Evolutionary conservation across 2,329 filamentous ascomycete genomes (phyloP).

Genomic region (Ophiostoma sp.): DNA sequence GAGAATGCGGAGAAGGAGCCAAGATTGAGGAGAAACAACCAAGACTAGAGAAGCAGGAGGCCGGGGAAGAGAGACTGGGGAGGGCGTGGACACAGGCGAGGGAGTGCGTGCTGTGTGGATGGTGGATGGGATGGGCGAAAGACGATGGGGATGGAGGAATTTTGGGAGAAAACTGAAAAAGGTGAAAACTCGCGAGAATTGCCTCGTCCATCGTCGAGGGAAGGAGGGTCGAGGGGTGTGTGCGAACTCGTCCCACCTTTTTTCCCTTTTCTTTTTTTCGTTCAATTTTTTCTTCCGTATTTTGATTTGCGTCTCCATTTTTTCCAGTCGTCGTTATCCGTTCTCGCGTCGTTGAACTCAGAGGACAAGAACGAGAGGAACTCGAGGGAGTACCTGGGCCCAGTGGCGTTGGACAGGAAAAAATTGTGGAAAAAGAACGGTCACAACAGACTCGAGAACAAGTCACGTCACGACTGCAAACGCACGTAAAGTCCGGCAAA

Average conservation of each 20-base stretch:
- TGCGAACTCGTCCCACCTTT: neutral
- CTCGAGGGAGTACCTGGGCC: neutral
- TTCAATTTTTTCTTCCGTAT: neutral
- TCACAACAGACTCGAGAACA: neutral
- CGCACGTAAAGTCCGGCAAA: neutral
- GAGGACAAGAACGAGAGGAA: neutral
- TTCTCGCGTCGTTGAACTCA: neutral
- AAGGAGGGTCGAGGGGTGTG: neutral
- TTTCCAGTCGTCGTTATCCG: neutral
- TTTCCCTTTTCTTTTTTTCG: neutral
- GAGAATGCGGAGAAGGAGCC: constrained; percentile 15
- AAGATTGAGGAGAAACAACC: neutral
- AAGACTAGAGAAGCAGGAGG: constrained; percentile 1
- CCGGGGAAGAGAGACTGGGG: neutral
- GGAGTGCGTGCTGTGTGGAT: neutral
- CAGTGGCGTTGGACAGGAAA: neutral
- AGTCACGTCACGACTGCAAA: constrained; percentile 2
- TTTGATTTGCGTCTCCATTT: constrained; percentile 15
- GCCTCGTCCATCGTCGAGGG: neutral
- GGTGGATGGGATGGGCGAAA: neutral
- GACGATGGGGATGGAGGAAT: constrained; percentile 1
- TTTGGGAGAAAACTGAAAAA: neutral
- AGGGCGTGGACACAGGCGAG: neutral
- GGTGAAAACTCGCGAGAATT: constrained; percentile 19
- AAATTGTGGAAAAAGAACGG: constrained; percentile 7